These are phyloP conservation scores for Aspergillus sclerotioniger DNA, from an alignment of 495 filamentous ascomycete species.

Conservation along the genomic window DNA sequence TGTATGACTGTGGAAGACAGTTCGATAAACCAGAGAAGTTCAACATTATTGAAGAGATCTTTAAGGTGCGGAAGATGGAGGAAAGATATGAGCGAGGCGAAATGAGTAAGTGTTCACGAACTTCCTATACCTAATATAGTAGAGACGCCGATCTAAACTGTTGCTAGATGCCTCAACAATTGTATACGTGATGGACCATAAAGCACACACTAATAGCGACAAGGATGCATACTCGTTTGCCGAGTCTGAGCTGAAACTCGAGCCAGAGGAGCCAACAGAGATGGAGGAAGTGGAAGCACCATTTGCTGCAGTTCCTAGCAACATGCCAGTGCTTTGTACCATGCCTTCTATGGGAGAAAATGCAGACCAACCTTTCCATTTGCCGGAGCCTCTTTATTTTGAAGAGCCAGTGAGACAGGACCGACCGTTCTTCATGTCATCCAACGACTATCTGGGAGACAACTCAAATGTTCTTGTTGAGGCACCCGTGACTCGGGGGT, in stretches of 20 bases:
- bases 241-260: constrained; percentile 26
- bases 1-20: constrained; percentile 39
- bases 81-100: constrained; percentile 51
- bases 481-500: too few relatives aligned
- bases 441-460: too few relatives aligned
- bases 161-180: constrained; percentile 35
- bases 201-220: constrained; percentile 34
- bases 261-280: constrained; percentile 19
- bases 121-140: background rate
- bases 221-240: constrained; percentile 36
- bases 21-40: constrained; percentile 34
- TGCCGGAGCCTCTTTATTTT: too few relatives aligned
- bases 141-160: background rate
- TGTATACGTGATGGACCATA: constrained; percentile 40
- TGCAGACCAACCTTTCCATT: too few relatives aligned
- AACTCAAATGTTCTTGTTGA: too few relatives aligned
- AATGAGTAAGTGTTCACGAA: constrained; percentile 40
- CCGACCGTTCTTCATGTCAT: too few relatives aligned
- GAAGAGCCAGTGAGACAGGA: too few relatives aligned
- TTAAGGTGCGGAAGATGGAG: constrained; percentile 52
- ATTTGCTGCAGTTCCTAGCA: too few relatives aligned
- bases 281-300: too few relatives aligned
- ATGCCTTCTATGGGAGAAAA: too few relatives aligned
- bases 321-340: too few relatives aligned
- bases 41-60: constrained; percentile 51